Percentiles rank a stretch among this genome's conserved stretches.
phyloP scores from a whole-genome alignment of 2,329 filamentous ascomycete species.

The Alternaria ventricosa region DNA sequence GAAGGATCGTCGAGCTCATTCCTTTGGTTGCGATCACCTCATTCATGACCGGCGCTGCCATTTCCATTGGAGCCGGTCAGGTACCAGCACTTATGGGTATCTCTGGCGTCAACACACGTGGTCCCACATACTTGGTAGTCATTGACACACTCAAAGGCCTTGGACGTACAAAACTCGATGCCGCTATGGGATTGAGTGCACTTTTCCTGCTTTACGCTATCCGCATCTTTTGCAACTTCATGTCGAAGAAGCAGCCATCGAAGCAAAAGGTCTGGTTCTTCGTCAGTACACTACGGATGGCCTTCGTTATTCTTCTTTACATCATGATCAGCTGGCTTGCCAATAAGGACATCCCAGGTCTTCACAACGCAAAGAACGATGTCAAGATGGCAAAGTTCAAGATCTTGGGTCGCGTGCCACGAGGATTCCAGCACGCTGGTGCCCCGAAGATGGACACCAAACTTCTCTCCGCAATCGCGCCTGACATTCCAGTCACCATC shows the following conservation, averaged over 20 bases:
- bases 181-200: constrained; percentile 84
- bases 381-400: constrained; percentile 68
- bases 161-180: constrained; percentile 72
- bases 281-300: constrained; percentile 85
- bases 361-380: constrained; percentile 55
- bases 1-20: constrained; percentile 94
- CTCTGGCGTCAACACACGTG: constrained; percentile 74
- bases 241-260: constrained; percentile 72
- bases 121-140: constrained; percentile 79
- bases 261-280: constrained; percentile 88
- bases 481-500: constrained; percentile 80
- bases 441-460: constrained; percentile 71
- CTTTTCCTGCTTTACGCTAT: constrained; percentile 73
- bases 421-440: constrained; percentile 74
- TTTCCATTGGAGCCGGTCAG: constrained; percentile 87
- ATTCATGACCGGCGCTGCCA: constrained; percentile 96
- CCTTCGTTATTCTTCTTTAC: constrained; percentile 89
- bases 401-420: constrained; percentile 54
- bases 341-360: constrained; percentile 63
- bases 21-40: constrained; percentile 88
- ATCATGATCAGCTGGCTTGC: constrained; percentile 88
- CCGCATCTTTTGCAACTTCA: constrained; percentile 39
- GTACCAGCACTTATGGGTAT: constrained; percentile 83
- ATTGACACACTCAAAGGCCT: constrained; percentile 84
- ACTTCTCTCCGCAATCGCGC: constrained; percentile 72